phyloP scores from a whole-genome alignment of 148 eudicot species.

The Rhododendron griersonianum region DNA sequence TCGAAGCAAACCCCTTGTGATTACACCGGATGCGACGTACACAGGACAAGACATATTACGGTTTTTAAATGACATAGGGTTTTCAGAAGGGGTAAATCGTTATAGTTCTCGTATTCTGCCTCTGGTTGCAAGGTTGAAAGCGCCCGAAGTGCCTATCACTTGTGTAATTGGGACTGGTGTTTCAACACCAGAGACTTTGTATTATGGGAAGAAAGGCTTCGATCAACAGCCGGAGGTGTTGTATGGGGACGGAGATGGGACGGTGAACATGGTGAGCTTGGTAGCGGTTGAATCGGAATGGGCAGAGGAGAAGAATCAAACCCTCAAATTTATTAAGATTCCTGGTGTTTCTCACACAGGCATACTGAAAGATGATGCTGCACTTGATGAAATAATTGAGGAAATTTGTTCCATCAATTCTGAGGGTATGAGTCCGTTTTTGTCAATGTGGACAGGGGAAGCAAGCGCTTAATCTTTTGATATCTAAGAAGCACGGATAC shows the following conservation, averaged over 20 bases:
- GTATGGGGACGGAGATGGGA: constrained; percentile 94
- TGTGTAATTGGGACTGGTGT: constrained; percentile 66
- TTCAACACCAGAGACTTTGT: constrained; percentile 58
- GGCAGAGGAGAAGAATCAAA: constrained; percentile 36
- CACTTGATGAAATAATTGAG: constrained; percentile 39
- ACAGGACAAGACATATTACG: constrained; percentile 39
- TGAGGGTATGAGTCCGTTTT: neutral
- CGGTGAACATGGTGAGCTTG: constrained; percentile 81
- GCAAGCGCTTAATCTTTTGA: neutral
- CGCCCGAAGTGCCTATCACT: constrained; percentile 59
- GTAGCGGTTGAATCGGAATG: constrained; percentile 45
- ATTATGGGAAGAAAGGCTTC: constrained; percentile 55
- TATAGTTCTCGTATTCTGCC: constrained; percentile 58
- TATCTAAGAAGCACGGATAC: neutral
- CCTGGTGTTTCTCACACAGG: constrained; percentile 61
- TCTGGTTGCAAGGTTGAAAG: constrained; percentile 33
- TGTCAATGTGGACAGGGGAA: neutral
- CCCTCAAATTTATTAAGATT: constrained; percentile 39
- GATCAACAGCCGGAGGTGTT: constrained; percentile 60
- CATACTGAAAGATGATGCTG: constrained; percentile 42
- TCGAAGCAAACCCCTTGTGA: constrained; percentile 34
- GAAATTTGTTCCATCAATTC: constrained; percentile 49
- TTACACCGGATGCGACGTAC: constrained; percentile 45
- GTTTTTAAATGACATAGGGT: constrained; percentile 72
- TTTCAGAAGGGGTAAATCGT: constrained; percentile 39